phyloP scores from a whole-genome alignment of 1,284 basidiomycete genomes.

The Pholiota adiposa region DNA sequence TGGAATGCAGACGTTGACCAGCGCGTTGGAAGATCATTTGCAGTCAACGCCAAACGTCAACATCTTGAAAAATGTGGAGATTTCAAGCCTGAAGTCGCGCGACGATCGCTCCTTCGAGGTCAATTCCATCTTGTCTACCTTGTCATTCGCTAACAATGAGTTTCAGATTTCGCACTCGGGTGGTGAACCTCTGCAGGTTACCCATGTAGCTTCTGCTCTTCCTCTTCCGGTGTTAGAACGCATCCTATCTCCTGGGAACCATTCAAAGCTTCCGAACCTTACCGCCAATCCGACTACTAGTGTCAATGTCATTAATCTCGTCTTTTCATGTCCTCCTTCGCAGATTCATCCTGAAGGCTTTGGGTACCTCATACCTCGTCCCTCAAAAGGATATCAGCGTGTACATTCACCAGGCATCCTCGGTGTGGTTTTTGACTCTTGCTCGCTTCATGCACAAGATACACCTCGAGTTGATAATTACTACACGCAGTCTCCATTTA shows the following conservation, averaged over 20 bases:
- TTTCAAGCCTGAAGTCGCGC: slow-evolving; percentile 40
- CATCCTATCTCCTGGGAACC: slow-evolving; percentile 43
- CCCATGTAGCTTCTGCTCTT: slow-evolving; percentile 71
- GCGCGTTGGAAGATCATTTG: slow-evolving; percentile 58
- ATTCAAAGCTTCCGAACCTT: slow-evolving; percentile 47
- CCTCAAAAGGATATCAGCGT: slow-evolving; percentile 48
- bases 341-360: slow-evolving; percentile 83
- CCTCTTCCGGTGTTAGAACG: slow-evolving; percentile 70
- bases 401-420: slow-evolving; percentile 58
- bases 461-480: slow-evolving; percentile 29
- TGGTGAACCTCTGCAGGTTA: slow-evolving; percentile 44
- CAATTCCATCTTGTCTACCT: slow-evolving; percentile 11
- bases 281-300: slow-evolving; percentile 63
- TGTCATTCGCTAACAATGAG: neutral
- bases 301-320: slow-evolving; percentile 75
- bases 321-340: slow-evolving; percentile 62
- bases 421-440: slow-evolving; percentile 87
- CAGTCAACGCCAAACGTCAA: slow-evolving; percentile 57
- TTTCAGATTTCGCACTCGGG: slow-evolving; percentile 47
- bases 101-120: slow-evolving; percentile 50
- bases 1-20: slow-evolving; percentile 76
- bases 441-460: slow-evolving; percentile 74
- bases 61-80: slow-evolving; percentile 50
- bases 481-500: slow-evolving; percentile 37
- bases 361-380: slow-evolving; percentile 92